These are phyloP conservation scores for Xylariomycetidae sp. DNA, from an alignment of 2,329 filamentous ascomycete species.

Conservation along the genomic window DNA sequence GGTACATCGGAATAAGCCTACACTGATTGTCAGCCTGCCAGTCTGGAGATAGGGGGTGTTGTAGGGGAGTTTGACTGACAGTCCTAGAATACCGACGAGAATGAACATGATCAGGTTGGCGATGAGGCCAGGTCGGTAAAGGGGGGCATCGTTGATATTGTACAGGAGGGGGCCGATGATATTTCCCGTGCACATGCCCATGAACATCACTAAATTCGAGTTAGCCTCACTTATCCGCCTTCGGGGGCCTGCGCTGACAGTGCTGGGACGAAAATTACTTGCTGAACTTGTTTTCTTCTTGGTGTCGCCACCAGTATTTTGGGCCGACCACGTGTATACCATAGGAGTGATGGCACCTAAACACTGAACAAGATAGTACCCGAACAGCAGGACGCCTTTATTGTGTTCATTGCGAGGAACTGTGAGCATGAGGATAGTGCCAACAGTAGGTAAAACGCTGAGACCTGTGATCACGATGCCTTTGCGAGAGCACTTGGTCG, in stretches of 20 bases:
- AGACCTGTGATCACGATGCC: slow-evolving; percentile 37
- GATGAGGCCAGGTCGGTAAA: slow-evolving; percentile 53
- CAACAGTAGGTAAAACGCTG: slow-evolving; percentile 33
- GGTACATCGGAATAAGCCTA: slow-evolving; percentile 30
- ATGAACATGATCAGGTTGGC: slow-evolving; percentile 58
- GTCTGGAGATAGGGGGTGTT: too few species aligned
- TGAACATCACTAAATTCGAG: slow-evolving; percentile 57
- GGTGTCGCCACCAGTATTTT: slow-evolving; percentile 61
- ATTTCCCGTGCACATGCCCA: slow-evolving; percentile 59
- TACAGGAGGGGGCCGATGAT: slow-evolving; percentile 62
- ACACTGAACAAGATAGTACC: slow-evolving; percentile 42
- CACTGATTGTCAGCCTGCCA: too few species aligned
- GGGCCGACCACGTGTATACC: slow-evolving; percentile 52
- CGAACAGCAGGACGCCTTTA: slow-evolving; percentile 44
- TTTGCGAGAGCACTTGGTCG: slow-evolving; percentile 37
- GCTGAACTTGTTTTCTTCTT: slow-evolving; percentile 62
- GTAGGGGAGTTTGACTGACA: too few species aligned
- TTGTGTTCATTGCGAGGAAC: slow-evolving; percentile 35
- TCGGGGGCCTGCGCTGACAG: too few species aligned
- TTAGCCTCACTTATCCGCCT: too few species aligned
- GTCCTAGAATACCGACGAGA: slow-evolving; percentile 43
- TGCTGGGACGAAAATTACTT: too few species aligned
- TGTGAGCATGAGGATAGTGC: slow-evolving; percentile 43
- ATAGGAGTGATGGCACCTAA: slow-evolving; percentile 44
- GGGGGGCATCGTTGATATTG: slow-evolving; percentile 52